Evolutionary conservation across 2,329 filamentous ascomycete genomes (phyloP).

Genomic region (Calycina herbarum): DNA sequence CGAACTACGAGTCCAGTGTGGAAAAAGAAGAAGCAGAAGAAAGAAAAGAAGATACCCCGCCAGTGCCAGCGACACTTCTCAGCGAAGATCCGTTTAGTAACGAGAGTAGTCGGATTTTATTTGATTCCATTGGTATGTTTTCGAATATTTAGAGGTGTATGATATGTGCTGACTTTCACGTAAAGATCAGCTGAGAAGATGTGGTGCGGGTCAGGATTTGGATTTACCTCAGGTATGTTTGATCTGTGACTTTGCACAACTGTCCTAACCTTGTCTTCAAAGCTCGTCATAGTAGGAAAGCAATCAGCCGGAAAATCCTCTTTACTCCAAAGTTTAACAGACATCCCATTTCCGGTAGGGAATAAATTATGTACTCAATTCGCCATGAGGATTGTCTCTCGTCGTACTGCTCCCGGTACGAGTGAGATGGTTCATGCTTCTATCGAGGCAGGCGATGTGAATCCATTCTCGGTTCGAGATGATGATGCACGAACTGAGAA

Average conservation of each 20-base stretch:
- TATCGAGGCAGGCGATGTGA: slow-evolving; percentile 29
- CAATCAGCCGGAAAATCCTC: slow-evolving; percentile 44
- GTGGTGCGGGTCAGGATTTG: slow-evolving; percentile 35
- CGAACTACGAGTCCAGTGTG: not conserved
- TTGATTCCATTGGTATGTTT: slow-evolving; percentile 38
- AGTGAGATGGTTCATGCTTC: slow-evolving; percentile 37
- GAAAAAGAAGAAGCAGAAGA: not conserved
- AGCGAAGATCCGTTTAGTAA: slow-evolving; percentile 28
- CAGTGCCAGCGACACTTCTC: not conserved
- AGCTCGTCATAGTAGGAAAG: slow-evolving; percentile 41
- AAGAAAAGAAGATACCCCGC: not conserved
- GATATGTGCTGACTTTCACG: not conserved
- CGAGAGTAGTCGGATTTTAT: slow-evolving; percentile 39
- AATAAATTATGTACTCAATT: slow-evolving; percentile 41
- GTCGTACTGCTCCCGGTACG: slow-evolving; percentile 34
- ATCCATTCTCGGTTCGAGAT: slow-evolving; percentile 20
- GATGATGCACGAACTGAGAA: slow-evolving; percentile 30
- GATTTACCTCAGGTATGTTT: slow-evolving; percentile 40
- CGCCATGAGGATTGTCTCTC: slow-evolving; percentile 42
- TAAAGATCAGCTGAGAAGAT: slow-evolving; percentile 37
- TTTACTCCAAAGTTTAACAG: slow-evolving; percentile 40
- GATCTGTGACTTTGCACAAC: not conserved
- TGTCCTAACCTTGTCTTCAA: not conserved
- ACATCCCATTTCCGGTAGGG: slow-evolving; percentile 41
- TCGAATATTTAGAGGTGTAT: not conserved